Evolutionary conservation across 768 basidiomycete genomes (phyloP).

Genomic region (Agrocybe praecox): DNA sequence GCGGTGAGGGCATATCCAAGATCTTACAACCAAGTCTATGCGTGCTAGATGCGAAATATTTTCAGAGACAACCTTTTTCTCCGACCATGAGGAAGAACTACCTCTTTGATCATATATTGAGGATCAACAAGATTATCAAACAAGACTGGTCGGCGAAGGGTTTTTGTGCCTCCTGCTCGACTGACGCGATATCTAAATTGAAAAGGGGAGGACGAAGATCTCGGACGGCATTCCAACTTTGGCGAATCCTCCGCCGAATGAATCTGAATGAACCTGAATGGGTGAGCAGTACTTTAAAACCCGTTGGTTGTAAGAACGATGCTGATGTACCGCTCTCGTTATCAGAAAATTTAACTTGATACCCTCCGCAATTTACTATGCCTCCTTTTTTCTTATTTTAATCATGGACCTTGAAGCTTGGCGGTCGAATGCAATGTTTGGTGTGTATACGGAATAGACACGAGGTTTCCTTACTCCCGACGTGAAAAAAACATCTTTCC

Average conservation of each 20-base stretch:
- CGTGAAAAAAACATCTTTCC: too few species aligned
- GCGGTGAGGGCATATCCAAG: not conserved
- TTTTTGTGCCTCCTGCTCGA: conserved; percentile 2
- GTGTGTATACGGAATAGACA: too few species aligned
- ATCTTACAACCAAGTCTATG: not conserved
- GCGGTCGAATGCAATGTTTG: too few species aligned
- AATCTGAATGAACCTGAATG: too few species aligned
- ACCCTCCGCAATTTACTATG: too few species aligned
- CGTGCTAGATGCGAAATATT: not conserved
- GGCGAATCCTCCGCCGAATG: not conserved
- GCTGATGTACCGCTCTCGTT: too few species aligned
- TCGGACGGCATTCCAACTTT: not conserved
- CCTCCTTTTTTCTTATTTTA: too few species aligned
- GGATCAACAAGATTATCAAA: not conserved
- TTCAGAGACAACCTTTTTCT: not conserved
- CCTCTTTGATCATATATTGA: not conserved
- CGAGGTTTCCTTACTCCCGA: too few species aligned
- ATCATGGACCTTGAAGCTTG: too few species aligned
- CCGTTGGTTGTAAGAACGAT: too few species aligned
- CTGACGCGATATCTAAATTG: conserved; percentile 2
- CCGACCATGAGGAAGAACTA: not conserved
- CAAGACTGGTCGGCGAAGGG: not conserved
- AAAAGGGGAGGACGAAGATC: not conserved
- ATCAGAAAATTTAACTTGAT: too few species aligned
- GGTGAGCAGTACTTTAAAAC: too few species aligned